Base-by-base conservation (phyloP, 169 alveolate species). In the Babesia caballi region DNA sequence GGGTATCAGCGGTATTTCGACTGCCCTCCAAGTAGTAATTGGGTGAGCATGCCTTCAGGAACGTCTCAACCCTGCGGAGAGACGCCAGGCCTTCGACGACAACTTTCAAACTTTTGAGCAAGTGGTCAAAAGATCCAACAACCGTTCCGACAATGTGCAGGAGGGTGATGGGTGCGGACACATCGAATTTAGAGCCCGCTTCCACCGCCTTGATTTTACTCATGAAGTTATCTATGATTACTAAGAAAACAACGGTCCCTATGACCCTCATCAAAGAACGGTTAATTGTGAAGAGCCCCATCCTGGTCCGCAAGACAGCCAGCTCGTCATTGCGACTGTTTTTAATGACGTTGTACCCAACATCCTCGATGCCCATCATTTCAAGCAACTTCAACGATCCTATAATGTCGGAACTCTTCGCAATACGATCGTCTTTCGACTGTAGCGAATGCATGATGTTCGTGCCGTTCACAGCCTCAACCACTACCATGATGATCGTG, bases 31-130 rank as follows among this genome's bases (percentile, higher is more conserved):
- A 46, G 52, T 77, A 77, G 36, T 33, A 77, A 66, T 77, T 77
- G 5, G 85, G 85, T 0, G 85, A 68, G 50, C 82, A 77, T 19
- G 50, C 33, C 33, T 49, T 56, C 5, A 77, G 12, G 46, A 32
- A 77, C 17, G 49, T 30, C 32, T 66, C 80, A 30, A 77, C 42
- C 27, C 85, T 49, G 27, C 61, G 44, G 19, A 23, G 15, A 14
- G 85, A 66, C 19, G 70, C 40, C 17, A 77, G 41, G 11, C 53
- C 66, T 28, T 61, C 58, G 14, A 68, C 58, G 32, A 66, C 11
- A 28, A 67, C 17, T 28, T 51, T 77, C 42, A 77, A 42, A 15
- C 61, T 47, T 32, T 38, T 70, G 25, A 69, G 85, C 36, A 77
- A 32, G 38, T 51, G 44, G 46, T 56, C 46, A 32, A 66, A 35